Conservation (phyloP, 768 basidiomycete genomes). For the Calvatia gigantea region DNA sequence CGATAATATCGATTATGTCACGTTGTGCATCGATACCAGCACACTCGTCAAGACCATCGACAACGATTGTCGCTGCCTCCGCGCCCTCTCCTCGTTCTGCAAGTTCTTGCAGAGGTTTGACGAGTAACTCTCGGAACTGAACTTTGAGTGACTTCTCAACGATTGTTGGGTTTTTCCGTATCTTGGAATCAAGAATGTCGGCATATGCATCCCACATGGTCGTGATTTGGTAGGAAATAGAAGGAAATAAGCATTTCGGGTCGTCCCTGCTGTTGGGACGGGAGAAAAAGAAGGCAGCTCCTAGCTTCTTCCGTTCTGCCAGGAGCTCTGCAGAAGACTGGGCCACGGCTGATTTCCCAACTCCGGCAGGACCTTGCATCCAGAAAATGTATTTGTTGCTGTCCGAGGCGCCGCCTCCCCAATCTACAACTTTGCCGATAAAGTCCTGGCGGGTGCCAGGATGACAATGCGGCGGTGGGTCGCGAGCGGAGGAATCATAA, state of each 20-base stretch:
- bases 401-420: neutral
- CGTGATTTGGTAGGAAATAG: neutral
- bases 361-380: neutral
- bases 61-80: neutral
- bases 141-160: neutral
- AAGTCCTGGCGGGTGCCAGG: neutral
- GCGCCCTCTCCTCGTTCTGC: neutral
- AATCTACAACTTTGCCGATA: neutral
- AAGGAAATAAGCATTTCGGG: neutral
- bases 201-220: neutral
- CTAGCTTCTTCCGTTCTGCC: neutral
- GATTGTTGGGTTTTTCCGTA: neutral
- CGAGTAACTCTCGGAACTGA: neutral
- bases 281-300: conserved; percentile 7
- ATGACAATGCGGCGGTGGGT: neutral
- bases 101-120: neutral
- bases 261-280: neutral
- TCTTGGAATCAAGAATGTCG: neutral
- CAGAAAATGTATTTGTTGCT: neutral
- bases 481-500: neutral
- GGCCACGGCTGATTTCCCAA: neutral
- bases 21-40: neutral
- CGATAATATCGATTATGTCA: neutral
- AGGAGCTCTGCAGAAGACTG: neutral
- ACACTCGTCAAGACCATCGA: conserved; percentile 16